These are phyloP conservation scores for Agastache rugosa DNA, from an alignment of 257 asterid genomes.

Conservation along the genomic window DNA sequence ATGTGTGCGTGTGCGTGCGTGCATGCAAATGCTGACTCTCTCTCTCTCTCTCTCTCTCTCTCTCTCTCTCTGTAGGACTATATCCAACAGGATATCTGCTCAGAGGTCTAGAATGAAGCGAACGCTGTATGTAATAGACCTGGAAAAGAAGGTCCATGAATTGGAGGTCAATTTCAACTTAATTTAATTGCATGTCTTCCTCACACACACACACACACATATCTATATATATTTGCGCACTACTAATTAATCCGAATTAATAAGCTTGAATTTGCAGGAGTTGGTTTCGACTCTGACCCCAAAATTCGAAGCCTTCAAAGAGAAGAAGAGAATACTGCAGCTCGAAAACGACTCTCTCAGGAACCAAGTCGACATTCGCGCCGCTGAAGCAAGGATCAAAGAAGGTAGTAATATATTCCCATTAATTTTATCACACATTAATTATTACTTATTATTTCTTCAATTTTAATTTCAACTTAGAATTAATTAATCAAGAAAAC, in stretches of 20 bases:
- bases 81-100: slow-evolving; percentile 5
- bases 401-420: too few species aligned
- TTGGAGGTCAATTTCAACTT: neutral
- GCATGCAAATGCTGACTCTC: neutral
- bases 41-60: neutral
- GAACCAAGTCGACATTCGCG: neutral
- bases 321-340: neutral
- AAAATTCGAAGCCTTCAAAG: neutral
- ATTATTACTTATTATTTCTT: neutral
- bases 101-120: neutral
- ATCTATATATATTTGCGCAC: too few species aligned
- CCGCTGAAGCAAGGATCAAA: neutral
- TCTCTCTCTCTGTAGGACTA: neutral
- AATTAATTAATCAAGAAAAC: neutral
- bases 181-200: neutral
- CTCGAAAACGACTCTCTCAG: neutral
- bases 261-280: neutral
- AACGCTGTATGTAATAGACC: neutral
- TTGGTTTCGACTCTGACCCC: neutral
- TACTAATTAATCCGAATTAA: neutral
- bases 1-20: neutral
- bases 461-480: neutral
- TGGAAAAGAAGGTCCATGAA: neutral
- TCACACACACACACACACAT: neutral
- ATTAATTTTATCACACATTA: too few species aligned